Base-by-base conservation (phyloP, 352 stramenopile species). In the Peronospora belbahrii region DNA sequence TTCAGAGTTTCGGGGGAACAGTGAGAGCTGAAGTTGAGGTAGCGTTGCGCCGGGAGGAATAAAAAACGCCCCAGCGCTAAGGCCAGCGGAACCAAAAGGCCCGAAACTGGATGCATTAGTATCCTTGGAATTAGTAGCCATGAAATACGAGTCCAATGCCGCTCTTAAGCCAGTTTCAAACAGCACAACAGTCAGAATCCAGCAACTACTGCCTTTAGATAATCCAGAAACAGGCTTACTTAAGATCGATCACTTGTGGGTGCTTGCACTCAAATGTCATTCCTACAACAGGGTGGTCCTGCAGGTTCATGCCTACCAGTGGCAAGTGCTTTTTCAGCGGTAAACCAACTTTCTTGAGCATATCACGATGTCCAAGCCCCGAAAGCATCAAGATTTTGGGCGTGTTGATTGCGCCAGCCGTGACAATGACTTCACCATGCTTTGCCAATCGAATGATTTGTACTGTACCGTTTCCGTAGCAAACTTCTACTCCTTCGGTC, bases 11-110 rank as follows among this genome's bases (percentile, higher is more conserved):
- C 65, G 68, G 4, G 85, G 87, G 39, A 96, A 96, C 23, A 96
- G 66, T 6, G 87, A 96, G 15, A 95, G 59, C 56, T 96, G 83
- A 40, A 95, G 77, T 47, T 95, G 72, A n/a, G 85, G 81, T 2
- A 66, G 20, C 4, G 73, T 85, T 9, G 58, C 52, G n/a, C 76
- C 81, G 0, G 82, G 82, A 6, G 83, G 73, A 17, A 70, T 76
- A 2, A 94, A 45, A 42, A 94, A 92, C 2, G 75, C 83, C 3
- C 83, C 83, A 11, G 66, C 74, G 14, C 71, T 83, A 41, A 92
- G 68, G 6, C 83, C 83, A 19, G 80, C 61, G 4, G 75, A 83
- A 0, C 70, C 79, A 45, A 90, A 69, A 10, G 76, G 48, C 1
- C 74, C 76, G 17, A 70, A 80, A 34, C 60, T 80, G 7, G 74